phyloP scores from a whole-genome alignment of 306 rosid species.

The Cucumis melo region DNA sequence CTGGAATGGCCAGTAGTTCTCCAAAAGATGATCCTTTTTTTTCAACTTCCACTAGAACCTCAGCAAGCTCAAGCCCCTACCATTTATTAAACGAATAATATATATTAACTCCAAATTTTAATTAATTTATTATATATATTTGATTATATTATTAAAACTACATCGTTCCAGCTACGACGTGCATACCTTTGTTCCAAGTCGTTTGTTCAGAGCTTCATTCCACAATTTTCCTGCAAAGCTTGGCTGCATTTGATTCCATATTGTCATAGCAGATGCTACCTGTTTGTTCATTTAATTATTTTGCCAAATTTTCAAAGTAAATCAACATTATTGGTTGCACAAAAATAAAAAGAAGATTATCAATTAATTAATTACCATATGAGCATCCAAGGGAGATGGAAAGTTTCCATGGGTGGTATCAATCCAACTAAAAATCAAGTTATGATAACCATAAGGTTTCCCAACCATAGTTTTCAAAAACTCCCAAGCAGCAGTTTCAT shows the following conservation, averaged over 20 bases:
- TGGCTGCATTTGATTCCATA: constrained; percentile 87
- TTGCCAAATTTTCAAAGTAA: too few relatives aligned
- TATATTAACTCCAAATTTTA: too few relatives aligned
- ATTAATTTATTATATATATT: too few relatives aligned
- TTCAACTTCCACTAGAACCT: constrained; percentile 59
- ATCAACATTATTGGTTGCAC: too few relatives aligned
- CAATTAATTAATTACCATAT: constrained; percentile 29
- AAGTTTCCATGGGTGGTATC: constrained; percentile 59
- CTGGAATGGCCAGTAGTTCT: constrained; percentile 77
- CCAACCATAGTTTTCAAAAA: constrained; percentile 38
- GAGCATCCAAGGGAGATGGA: constrained; percentile 93
- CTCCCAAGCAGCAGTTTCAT: constrained; percentile 95
- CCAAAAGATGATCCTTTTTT: constrained; percentile 61
- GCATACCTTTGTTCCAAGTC: constrained; percentile 51
- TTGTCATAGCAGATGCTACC: constrained; percentile 86
- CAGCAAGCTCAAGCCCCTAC: constrained; percentile 62
- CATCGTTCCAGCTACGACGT: too few relatives aligned
- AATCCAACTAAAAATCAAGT: constrained; percentile 91
- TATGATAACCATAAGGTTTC: constrained; percentile 87
- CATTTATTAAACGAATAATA: not conserved
- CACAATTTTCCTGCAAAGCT: constrained; percentile 79
- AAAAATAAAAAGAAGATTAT: too few relatives aligned
- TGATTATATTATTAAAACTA: too few relatives aligned
- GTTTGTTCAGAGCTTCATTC: constrained; percentile 84
- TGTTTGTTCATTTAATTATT: constrained; percentile 1